Evolutionary conservation across 2,329 filamentous ascomycete species (phyloP).

Genomic region (Akanthomyces uredinophilus): DNA sequence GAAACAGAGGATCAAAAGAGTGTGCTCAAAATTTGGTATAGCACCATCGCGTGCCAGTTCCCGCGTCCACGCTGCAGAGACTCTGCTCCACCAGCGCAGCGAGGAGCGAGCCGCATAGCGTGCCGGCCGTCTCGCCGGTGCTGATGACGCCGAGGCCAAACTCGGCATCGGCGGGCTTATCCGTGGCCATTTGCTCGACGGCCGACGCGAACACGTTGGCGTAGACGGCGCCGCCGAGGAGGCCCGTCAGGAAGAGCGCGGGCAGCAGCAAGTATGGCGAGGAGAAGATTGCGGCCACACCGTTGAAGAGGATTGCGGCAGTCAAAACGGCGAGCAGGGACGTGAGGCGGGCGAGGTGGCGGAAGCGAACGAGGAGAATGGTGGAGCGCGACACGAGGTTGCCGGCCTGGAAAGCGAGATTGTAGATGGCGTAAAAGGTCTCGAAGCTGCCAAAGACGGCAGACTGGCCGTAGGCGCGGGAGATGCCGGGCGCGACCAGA

Average conservation of each 20-base stretch:
- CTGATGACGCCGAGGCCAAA: slow-evolving; percentile 27
- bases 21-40: slow-evolving; percentile 11
- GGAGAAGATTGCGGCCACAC: slow-evolving; percentile 21
- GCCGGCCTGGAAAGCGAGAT: slow-evolving; percentile 26
- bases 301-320: slow-evolving; percentile 19
- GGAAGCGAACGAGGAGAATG: slow-evolving; percentile 19
- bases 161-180: slow-evolving; percentile 21
- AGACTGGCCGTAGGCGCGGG: slow-evolving; percentile 24
- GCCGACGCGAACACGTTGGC: slow-evolving; percentile 21
- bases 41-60: slow-evolving; percentile 24
- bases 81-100: slow-evolving; percentile 22
- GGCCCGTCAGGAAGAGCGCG: slow-evolving; percentile 24
- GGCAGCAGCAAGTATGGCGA: slow-evolving; percentile 21
- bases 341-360: slow-evolving; percentile 15
- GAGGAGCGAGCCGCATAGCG: slow-evolving; percentile 23
- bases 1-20: neutral
- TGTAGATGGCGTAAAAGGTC: slow-evolving; percentile 25
- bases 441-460: slow-evolving; percentile 23
- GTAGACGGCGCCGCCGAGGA: slow-evolving; percentile 27
- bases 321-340: slow-evolving; percentile 14
- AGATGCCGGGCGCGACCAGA: slow-evolving; percentile 25
- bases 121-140: slow-evolving; percentile 26
- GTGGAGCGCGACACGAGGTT: slow-evolving; percentile 23
- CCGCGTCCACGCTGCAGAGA: slow-evolving; percentile 19
- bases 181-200: slow-evolving; percentile 19